Base-by-base conservation (phyloP, 768 basidiomycete genomes). In the Rhodotorula sphaerocarpa region DNA sequence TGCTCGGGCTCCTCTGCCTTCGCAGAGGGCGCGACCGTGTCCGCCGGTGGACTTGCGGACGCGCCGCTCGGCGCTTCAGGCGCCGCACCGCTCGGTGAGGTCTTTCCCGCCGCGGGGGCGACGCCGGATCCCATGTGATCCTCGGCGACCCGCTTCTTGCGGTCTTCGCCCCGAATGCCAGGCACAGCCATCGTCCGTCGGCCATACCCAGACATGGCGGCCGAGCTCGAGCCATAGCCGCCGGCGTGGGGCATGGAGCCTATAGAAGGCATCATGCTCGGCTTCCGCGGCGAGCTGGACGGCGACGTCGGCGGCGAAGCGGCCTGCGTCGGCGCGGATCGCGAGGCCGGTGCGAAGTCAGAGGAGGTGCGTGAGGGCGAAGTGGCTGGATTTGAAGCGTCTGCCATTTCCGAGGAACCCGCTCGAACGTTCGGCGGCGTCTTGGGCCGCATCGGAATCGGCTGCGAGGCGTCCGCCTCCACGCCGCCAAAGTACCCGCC, bases 181-280 rank as follows among this genome's bases (percentile, higher is more conserved):
- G 63, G 63, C 3, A 65, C 27, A 20, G 58, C 27, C 63, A 65
- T 65, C 57, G 55, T 59, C 27, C 34, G 46, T 18, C 47, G 25
- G n/a, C 28, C 28, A 16, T 16, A 47, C n/a, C 28, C 28, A 16
- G 5, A 47, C n/a, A 23, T 36, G 45, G 33, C 21, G 4, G 3
- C 31, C 55, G 34, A 9, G 27, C 33, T 34, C 33, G 7, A 34
- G 27, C 39, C 57, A 36, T 16, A 42, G 42, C 23, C 57, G 34
- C 36, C 36, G 36, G 36, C 36, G 36, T 39, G 16, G 36, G 36
- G 16, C 36, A 16, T 39, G 10, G 36, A 9, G 36, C 10, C 9
- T 16, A 39, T 10, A 39, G 36, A 39, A 16, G 36, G 20, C 20
- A 44, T 18, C 43, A 44, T 44, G 10, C 33, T 15, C 5, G 50